Base-by-base conservation (phyloP, 768 basidiomycete species). In the Lactifluus subvellereus region DNA sequence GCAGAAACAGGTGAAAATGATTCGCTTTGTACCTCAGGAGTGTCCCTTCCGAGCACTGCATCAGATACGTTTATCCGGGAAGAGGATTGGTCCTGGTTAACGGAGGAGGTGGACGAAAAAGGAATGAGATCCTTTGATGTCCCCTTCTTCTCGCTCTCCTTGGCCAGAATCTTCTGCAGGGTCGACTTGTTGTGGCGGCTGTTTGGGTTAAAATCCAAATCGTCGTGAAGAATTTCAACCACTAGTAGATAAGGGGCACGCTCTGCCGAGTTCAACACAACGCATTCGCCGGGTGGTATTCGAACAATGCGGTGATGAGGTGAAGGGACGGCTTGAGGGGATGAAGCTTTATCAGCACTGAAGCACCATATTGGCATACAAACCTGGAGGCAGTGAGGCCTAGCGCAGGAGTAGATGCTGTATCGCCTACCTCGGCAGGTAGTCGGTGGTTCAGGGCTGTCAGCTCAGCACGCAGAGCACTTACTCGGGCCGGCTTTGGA, bases 261-360 rank as follows among this genome's bases (percentile, higher is more conserved):
- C 74, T 99, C 95, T 3, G 97, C 97, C 20, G 96, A 98, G 72
- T 99, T 99, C 32, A 99, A 82, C 10, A 98, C 97, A 50, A 98
- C 97, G 60, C 92, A 90, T 77, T 99, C 97, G 14, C 95, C 93
- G 3, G 97, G 96, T 11, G 96, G 95, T 70, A 99, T 96, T 66
- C 97, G 87, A 55, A 98, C 94, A 56, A 99, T 92, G 48, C 93
- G 88, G 72, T 98, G 94, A 72, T 98, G 96, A 6, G 89, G 84
- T 69, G 84, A 78, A 6, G 81, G 78, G 45, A 78, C 74, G 43
- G 74, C 73, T 35, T 70, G 70, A 14, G 75, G 72, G 22, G 74
- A 68, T 61, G 72, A 73, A 30, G 79, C 77, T 30, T 74, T 72
- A 71, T 90, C 88, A 14, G 92, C 86, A 7, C 90, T 87, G 11